Conservation (phyloP, 345 rosid species). For the Melastoma malabathricum region DNA sequence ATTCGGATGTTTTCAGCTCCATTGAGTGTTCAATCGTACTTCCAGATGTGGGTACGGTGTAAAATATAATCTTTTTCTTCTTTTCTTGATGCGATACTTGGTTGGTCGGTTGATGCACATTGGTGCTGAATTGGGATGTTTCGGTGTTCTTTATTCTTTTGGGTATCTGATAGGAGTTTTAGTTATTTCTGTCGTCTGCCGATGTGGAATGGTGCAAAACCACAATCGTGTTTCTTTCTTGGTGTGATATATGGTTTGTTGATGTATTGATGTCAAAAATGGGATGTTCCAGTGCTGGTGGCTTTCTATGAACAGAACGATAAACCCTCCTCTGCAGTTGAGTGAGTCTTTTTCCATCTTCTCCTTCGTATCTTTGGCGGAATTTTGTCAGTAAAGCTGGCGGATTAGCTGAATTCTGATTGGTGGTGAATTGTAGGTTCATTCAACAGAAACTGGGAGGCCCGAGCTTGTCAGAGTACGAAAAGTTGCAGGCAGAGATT, state of each 20-base stretch:
- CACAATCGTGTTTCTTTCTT: not conserved
- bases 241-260: conserved; percentile 1
- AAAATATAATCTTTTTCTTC: not conserved
- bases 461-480: conserved; percentile 56
- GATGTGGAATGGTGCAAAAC: conserved; percentile 1
- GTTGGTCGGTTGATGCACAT: not conserved
- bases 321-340: conserved; percentile 81
- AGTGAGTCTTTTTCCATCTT: conserved; percentile 36
- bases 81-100: not conserved
- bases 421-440: conserved; percentile 30
- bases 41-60: too few species aligned
- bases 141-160: too few species aligned
- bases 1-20: too few species aligned
- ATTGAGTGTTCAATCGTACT: too few species aligned
- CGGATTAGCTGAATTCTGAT: not conserved
- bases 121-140: not conserved
- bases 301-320: conserved; percentile 83
- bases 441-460: conserved; percentile 81
- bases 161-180: too few species aligned
- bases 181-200: not conserved
- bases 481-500: conserved; percentile 74
- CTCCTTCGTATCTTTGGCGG: not conserved
- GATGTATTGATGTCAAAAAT: not conserved
- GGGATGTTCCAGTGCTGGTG: conserved; percentile 42
- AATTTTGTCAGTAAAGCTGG: not conserved